phyloP scores from a whole-genome alignment of 345 rosid genomes.

The Gossypioides kirkii region DNA sequence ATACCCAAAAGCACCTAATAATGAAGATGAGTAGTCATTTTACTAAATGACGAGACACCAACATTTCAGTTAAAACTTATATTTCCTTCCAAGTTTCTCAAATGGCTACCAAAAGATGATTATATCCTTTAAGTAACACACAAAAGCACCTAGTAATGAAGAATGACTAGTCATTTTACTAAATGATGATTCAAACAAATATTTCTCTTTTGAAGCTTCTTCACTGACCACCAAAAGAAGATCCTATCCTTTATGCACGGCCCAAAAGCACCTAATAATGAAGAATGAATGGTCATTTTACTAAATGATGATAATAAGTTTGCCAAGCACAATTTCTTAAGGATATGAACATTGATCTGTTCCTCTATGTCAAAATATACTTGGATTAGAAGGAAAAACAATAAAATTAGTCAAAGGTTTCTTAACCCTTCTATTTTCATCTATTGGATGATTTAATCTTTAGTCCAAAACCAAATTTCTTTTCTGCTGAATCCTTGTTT shows the following conservation, averaged over 20 bases:
- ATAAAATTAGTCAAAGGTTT: neutral
- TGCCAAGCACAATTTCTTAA: no score
- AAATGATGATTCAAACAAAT: neutral
- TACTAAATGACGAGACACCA: neutral
- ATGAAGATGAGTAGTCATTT: no score
- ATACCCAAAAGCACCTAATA: neutral
- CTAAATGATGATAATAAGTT: neutral
- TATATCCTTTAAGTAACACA: no score
- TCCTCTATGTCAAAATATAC: neutral
- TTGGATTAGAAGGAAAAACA: neutral
- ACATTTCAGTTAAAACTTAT: neutral
- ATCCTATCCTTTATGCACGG: neutral
- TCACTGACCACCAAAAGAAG: neutral
- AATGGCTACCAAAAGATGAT: no score
- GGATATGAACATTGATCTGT: neutral
- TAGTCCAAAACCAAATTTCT: neutral
- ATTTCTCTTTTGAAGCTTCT: neutral
- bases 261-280: neutral
- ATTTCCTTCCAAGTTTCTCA: no score
- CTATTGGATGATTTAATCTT: neutral
- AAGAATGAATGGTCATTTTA: neutral
- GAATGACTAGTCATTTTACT: no score
- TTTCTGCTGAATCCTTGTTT: constrained; percentile 4
- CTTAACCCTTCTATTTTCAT: constrained; percentile 8
- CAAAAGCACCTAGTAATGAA: no score